Evolutionary conservation across 192 early-diverging fungal species (phyloP).

Genomic region (Rhizophlyctis rosea): DNA sequence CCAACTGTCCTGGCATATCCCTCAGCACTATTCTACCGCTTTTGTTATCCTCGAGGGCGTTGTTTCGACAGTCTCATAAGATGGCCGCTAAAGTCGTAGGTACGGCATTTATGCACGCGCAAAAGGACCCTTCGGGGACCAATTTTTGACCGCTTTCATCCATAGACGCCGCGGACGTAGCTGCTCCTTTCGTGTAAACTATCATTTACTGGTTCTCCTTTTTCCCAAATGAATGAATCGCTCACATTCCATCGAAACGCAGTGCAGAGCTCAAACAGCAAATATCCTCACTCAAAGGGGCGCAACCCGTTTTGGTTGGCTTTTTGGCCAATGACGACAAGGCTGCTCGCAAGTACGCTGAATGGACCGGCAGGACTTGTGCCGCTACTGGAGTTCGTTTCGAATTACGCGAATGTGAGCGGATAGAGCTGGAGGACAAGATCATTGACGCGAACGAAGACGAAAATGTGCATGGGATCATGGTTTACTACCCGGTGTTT

Average conservation of each 20-base stretch:
- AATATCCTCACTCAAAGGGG: conserved; percentile 18
- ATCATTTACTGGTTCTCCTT: background rate
- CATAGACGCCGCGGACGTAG: conserved; percentile 49
- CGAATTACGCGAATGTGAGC: conserved; percentile 79
- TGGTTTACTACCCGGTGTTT: conserved; percentile 99
- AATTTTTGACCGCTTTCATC: no score
- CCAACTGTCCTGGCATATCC: no score
- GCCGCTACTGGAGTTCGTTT: conserved; percentile 85
- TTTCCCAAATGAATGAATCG: background rate
- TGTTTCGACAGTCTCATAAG: no score
- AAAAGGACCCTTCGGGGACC: no score
- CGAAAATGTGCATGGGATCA: conserved; percentile 81
- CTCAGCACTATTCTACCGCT: no score
- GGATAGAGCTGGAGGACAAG: conserved; percentile 79
- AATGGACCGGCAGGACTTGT: conserved; percentile 93
- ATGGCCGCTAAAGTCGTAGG: no score
- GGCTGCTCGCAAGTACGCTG: conserved; percentile 84
- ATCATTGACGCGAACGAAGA: conserved; percentile 91
- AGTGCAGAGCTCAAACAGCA: conserved; percentile 44
- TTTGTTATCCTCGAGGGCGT: no score
- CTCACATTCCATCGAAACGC: no score
- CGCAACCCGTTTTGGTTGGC: conserved; percentile 64
- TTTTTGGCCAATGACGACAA: conserved; percentile 96
- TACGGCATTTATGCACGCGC: no score
- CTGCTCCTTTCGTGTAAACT: conserved; percentile 61